Base-by-base conservation (phyloP, 208 protist species). In the Trypanosoma caninum region DNA sequence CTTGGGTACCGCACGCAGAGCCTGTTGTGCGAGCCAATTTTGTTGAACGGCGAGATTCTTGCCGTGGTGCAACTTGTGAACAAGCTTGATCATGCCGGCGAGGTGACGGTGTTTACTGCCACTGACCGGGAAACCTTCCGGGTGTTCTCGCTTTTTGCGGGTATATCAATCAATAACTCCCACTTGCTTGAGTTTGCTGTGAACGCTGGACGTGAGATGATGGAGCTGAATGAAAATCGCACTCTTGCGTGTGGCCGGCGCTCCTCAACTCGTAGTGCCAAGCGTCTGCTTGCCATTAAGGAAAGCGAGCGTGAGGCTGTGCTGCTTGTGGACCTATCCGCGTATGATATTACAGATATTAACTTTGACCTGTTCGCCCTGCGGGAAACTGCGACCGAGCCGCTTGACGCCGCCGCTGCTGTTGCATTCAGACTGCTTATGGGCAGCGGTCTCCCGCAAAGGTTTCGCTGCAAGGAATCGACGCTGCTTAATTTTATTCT, bases 21-120 rank as follows among this genome's bases (percentile, higher is more conserved):
- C 0, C 81, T 93, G 11, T 50, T 95, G 37, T 90, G 83, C 62
- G 79, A 89, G 76, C 86, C 86, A n/a, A 87, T 93, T 53, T 55
- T 82, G 22, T 71, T 93, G 44, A 81, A 90, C 61, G 76, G 77
- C 48, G 83, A 91, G 34, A 79, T 93, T 56, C 79, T 93, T 46
- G 87, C 87, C 2, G 87, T 93, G n/a, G 82, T 88, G 47, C 87
- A 94, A 59, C 76, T 94, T 6, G 81, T 94, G 27, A 94, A 94
- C 65, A 94, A 94, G 62, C 46, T 94, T 20, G 52, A 74, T 52
- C 48, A 59, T 4, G 30, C 85, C 18, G 82, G 85, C 13, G 54
- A 58, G 30, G 79, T 92, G 40, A 62, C 58, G 16, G 57, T 42
- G 34, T 93, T 93, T 47, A 82, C 70, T 1, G 46, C 18, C 14